phyloP scores from a whole-genome alignment of 2,329 filamentous ascomycete species.

The Aspergillus sp. region DNA sequence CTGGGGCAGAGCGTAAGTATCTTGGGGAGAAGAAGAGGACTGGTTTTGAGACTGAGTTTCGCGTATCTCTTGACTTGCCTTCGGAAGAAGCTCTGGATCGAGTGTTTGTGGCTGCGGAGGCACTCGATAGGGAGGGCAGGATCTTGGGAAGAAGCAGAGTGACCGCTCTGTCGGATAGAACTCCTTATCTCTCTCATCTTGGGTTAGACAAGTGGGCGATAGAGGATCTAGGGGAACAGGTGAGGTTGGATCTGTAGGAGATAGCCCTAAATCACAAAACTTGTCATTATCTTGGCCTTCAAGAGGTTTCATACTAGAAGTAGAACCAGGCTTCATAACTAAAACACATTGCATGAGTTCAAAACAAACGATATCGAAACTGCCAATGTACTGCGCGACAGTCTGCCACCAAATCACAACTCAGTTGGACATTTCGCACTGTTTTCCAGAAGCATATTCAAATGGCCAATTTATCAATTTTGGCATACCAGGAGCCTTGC shows the following conservation, averaged over 20 bases:
- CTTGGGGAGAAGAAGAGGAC: background rate
- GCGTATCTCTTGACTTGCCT: constrained; percentile 19
- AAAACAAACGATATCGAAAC: background rate
- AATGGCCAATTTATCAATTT: no score
- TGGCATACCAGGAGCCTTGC: no score
- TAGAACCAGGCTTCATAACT: background rate
- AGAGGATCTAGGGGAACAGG: background rate
- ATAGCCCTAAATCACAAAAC: no score
- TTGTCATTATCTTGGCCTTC: no score
- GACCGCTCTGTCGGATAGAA: background rate
- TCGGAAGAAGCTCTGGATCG: constrained; percentile 7
- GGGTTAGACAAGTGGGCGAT: rapidly evolving
- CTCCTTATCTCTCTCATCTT: background rate
- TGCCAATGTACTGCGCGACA: no score
- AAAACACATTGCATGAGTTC: background rate
- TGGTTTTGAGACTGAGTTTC: constrained; percentile 30
- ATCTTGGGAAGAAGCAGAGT: constrained; percentile 16
- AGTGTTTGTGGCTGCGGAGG: constrained; percentile 40
- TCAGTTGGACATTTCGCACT: background rate
- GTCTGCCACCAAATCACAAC: no score
- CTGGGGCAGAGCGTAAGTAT: background rate
- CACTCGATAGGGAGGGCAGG: constrained; percentile 24
- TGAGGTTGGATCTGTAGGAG: background rate
- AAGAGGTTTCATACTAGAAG: no score
- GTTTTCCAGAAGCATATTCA: background rate